Conservation (phyloP, 2,329 filamentous ascomycete species). For the Pyrenochaeta sp. region DNA sequence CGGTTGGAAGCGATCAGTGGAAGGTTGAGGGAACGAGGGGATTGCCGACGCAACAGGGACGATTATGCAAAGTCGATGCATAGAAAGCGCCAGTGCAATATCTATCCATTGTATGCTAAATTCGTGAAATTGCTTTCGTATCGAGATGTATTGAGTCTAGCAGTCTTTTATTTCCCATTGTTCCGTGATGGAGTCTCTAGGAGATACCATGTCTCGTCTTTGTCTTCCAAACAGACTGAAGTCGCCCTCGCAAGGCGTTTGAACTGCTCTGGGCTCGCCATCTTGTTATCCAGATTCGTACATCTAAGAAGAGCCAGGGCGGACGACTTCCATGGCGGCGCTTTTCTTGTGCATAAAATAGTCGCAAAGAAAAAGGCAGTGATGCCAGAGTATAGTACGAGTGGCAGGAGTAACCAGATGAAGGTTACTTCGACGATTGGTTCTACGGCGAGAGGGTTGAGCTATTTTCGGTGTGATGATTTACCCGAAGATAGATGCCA, state of each 20-base stretch:
- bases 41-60: conserved; percentile 37
- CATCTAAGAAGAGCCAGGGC: conserved; percentile 57
- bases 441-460: too few species aligned
- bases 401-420: too few species aligned
- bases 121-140: background rate
- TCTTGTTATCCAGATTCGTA: background rate
- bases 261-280: background rate
- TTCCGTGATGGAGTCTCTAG: background rate
- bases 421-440: too few species aligned
- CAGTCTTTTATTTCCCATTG: background rate
- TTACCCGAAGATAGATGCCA: too few species aligned
- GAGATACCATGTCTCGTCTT: background rate
- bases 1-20: conserved; percentile 37
- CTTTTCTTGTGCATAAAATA: too few species aligned
- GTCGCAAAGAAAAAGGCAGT: too few species aligned
- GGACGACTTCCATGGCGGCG: conserved; percentile 10
- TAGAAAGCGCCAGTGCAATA: background rate
- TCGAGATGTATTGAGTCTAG: background rate
- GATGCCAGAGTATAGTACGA: too few species aligned
- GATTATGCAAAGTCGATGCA: conserved; percentile 27
- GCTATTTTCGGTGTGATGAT: too few species aligned
- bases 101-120: background rate
- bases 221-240: background rate
- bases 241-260: background rate
- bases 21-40: conserved; percentile 31